Percentiles rank a stretch among this genome's conserved stretches.
These are phyloP conservation scores for Globisporangium cederbergense DNA, from an alignment of 352 stramenopile genomes.

Conservation along the genomic window DNA sequence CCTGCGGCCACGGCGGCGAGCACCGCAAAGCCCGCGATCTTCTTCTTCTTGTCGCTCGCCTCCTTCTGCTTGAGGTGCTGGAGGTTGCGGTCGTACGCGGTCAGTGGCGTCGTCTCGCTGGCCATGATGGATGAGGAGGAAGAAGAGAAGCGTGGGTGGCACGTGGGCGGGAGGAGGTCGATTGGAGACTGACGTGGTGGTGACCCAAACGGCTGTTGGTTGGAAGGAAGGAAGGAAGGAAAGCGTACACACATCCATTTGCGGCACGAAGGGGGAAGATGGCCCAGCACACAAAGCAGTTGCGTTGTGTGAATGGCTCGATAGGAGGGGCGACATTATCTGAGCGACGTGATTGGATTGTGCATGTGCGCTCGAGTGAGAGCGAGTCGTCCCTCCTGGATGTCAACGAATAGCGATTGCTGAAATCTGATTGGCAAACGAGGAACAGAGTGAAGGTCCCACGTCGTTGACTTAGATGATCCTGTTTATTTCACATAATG, in stretches of 20 bases:
- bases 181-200: constrained; percentile 6
- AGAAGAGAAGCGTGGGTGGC: not conserved
- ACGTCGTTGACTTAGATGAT: not conserved
- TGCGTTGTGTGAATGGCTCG: not conserved
- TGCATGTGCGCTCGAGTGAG: no score
- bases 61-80: constrained; percentile 17
- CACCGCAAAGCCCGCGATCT: constrained; percentile 13
- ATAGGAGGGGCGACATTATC: no score
- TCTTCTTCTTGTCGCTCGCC: constrained; percentile 18
- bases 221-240: not conserved
- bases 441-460: not conserved
- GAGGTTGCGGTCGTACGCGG: constrained; percentile 19
- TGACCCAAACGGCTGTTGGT: not conserved
- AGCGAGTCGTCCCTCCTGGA: not conserved
- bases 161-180: not conserved
- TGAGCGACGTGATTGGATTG: not conserved
- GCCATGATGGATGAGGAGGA: not conserved
- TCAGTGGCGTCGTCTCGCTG: constrained; percentile 17
- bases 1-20: constrained; percentile 6
- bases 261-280: not conserved
- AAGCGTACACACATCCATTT: not conserved
- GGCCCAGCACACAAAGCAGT: not conserved
- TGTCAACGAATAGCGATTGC: constrained; percentile 1
- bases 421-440: not conserved
- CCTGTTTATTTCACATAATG: not conserved